These are phyloP conservation scores for Salix exigua DNA, from an alignment of 345 rosid species.

Conservation along the genomic window DNA sequence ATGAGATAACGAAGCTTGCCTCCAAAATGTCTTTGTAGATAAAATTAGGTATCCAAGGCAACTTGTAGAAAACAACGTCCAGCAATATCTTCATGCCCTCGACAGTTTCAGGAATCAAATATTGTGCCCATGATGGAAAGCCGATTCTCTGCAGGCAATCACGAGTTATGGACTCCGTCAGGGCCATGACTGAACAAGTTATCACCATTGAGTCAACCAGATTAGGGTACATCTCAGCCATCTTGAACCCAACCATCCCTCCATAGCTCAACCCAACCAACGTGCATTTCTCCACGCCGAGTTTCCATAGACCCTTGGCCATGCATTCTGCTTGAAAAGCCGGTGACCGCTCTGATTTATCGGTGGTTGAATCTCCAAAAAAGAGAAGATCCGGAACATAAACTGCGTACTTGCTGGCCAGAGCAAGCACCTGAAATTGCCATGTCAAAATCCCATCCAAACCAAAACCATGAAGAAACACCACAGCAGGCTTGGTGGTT, in stretches of 20 bases:
- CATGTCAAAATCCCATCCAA: conserved; percentile 37
- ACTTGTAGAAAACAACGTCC: conserved; percentile 8
- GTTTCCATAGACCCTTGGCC: conserved; percentile 29
- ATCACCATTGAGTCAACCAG: conserved; percentile 42
- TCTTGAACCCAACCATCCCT: conserved; percentile 40
- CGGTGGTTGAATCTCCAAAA: conserved; percentile 44
- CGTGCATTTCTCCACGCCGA: conserved; percentile 40
- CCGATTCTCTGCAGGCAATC: conserved; percentile 20
- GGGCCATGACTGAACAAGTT: conserved; percentile 21
- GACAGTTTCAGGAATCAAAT: conserved; percentile 33
- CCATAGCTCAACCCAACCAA: conserved; percentile 46
- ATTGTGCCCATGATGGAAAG: conserved; percentile 25
- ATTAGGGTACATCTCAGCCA: conserved; percentile 39
- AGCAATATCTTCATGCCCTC: conserved; percentile 14
- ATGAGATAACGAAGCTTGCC: conserved; percentile 14
- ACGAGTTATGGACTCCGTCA: conserved; percentile 33
- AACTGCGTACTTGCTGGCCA: conserved; percentile 29
- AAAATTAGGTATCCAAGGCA: conserved; percentile 23
- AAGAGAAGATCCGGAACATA: conserved; percentile 49
- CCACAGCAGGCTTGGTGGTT: conserved; percentile 15
- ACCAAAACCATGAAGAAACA: conserved; percentile 41
- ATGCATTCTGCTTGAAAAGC: conserved; percentile 45
- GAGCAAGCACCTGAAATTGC: conserved; percentile 36
- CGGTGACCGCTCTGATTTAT: conserved; percentile 17
- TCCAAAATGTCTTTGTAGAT: conserved; percentile 22